Evolutionary conservation across 345 rosid genomes (phyloP), one percentile per base, ranked within the genome.

Genomic region (Ricinus communis): DNA sequence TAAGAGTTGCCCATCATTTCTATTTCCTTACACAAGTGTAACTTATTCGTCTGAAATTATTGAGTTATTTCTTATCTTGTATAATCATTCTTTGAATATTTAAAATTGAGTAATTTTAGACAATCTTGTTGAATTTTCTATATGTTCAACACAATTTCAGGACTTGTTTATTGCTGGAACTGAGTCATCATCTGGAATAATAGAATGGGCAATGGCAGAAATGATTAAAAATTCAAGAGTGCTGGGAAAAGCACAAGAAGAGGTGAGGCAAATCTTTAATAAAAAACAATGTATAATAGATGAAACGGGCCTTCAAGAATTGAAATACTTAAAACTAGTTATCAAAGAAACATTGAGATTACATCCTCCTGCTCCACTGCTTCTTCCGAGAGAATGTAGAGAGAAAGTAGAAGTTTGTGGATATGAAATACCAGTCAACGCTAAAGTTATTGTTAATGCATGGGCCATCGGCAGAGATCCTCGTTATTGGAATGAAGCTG

Each of bases 401-500:
- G 59, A 55, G 59, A 4, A n/a, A 8, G 33, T 55, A 4, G 59
- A 55, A 13, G 24, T 55, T 10, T 2, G 11, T 55, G 31, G 59
- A 11, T 55, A 55, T 13, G 33, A 55, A 55, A 8, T 55, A 9
- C 59, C 59, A 55, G 22, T 55, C 15, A 55, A 22, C 33, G 10
- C 31, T 11, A 55, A 25, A 55, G 33, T 55, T 21, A 55, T 64
- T 14, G 16, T 64, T 2, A 64, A 64, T 8, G 38, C 36, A 14
- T 43, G 68, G 68, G 68, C 68, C 3, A 43, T 64, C 11, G 53
- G n/a, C 15, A 64, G 68, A n/a, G 68, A 64, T 25, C 36, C 68
- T 45, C 8, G 6, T 22, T 64, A 46, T 46, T 64, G 68, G 68
- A n/a, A 10, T 13, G 68, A 64, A 45, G 52, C 68, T 0, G 68